Conservation (phyloP, 73 alveolate genomes). For the Tetrahymena elliotti region DNA sequence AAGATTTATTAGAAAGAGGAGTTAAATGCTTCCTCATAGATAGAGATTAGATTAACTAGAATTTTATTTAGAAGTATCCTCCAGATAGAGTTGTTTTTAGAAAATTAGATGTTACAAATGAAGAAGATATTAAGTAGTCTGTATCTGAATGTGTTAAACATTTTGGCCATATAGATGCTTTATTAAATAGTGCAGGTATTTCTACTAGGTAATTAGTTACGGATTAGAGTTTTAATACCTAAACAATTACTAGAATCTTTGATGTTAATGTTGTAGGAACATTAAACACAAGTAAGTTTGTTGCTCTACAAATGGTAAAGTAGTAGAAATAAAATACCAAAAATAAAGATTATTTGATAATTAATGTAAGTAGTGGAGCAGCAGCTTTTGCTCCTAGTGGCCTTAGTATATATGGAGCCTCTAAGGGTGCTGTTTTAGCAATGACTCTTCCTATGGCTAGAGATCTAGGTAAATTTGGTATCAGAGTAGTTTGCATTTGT, state of each 20-base stretch:
- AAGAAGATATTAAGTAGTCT: conserved; percentile 49
- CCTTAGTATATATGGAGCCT: conserved; percentile 67
- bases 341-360: conserved; percentile 75
- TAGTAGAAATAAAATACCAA: conserved; percentile 40
- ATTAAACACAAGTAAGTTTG: conserved; percentile 58
- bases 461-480: conserved; percentile 75
- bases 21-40: conserved; percentile 63
- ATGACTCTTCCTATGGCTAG: conserved; percentile 94
- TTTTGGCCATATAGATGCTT: conserved; percentile 61
- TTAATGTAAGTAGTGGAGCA: conserved; percentile 72
- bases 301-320: conserved; percentile 56
- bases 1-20: conserved; percentile 48
- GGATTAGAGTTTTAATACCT: conserved; percentile 24
- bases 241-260: conserved; percentile 38
- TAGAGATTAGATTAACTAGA: conserved; percentile 10
- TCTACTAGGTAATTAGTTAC: conserved; percentile 43
- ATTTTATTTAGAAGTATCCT: background rate
- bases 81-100: conserved; percentile 39
- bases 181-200: conserved; percentile 80
- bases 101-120: conserved; percentile 62
- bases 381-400: conserved; percentile 86
- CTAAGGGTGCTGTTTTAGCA: conserved; percentile 84
- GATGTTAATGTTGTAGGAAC: conserved; percentile 78
- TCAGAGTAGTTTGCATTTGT: conserved; percentile 72
- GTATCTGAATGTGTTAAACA: conserved; percentile 50